phyloP scores from a whole-genome alignment of 106 monocot genomes.

The Alisma plantagoaquatica region DNA sequence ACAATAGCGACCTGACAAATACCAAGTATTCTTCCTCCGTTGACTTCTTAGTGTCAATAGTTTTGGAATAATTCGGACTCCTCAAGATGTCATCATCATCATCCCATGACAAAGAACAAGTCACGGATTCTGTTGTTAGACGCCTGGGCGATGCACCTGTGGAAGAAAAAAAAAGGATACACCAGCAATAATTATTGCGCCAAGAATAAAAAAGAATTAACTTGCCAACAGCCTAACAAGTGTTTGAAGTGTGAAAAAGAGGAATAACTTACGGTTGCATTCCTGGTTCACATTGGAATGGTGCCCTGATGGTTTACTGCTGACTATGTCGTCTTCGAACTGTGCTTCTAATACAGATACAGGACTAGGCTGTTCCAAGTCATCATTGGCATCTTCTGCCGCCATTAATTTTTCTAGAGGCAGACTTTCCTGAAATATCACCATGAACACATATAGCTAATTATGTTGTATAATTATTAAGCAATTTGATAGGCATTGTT shows the following conservation, averaged over 20 bases:
- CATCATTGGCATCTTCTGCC: constrained; percentile 13
- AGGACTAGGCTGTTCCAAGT: constrained; percentile 38
- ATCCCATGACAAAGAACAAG: constrained; percentile 55
- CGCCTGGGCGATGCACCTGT: constrained; percentile 45
- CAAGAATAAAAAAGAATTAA: neutral
- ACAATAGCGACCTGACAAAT: constrained; percentile 55
- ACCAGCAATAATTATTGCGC: neutral
- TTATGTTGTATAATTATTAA: no score
- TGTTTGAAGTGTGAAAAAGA: no score
- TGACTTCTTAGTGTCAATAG: constrained; percentile 9
- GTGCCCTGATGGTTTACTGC: constrained; percentile 15
- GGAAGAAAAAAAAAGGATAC: neutral
- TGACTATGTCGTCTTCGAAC: constrained; percentile 20
- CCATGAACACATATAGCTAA: no score
- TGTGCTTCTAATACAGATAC: constrained; percentile 30
- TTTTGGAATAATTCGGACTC: constrained; percentile 7
- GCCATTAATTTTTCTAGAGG: neutral
- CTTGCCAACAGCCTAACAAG: neutral
- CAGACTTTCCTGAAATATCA: neutral
- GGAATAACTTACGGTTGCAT: no score
- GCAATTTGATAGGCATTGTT: no score
- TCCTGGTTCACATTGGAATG: constrained; percentile 11
- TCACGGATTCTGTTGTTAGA: constrained; percentile 49
- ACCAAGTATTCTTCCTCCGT: constrained; percentile 33
- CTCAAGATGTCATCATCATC: constrained; percentile 4